A percentile compares a stretch with the other conserved stretches of the same genome.
phyloP scores from a whole-genome alignment of 257 asterid species.

The Linderniella brevidens region DNA sequence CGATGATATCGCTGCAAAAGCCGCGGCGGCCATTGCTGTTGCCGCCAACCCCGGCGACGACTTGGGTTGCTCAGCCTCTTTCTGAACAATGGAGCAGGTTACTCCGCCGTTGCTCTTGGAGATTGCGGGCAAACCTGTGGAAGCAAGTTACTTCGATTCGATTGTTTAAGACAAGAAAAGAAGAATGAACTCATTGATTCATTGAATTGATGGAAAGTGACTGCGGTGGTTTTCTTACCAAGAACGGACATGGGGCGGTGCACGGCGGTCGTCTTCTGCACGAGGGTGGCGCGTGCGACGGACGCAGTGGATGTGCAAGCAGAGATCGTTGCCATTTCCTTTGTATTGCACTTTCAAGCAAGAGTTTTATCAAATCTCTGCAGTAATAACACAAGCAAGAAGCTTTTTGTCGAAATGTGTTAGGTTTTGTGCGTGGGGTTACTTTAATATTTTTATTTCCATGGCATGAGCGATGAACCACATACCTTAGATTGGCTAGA shows the following conservation, averaged over 20 bases:
- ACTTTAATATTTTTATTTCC: no score
- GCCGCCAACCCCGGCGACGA: conserved; percentile 34
- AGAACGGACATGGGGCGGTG: background rate
- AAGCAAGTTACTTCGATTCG: background rate
- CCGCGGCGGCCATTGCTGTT: conserved; percentile 45
- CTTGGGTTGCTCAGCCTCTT: conserved; percentile 18
- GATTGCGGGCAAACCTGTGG: conserved; percentile 48
- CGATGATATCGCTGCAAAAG: conserved; percentile 53
- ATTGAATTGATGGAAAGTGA: background rate
- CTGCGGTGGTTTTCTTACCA: background rate
- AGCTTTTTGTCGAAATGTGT: no score
- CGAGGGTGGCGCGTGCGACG: background rate
- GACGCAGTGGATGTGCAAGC: background rate
- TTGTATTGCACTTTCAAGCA: no score
- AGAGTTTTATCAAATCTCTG: no score
- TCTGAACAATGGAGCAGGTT: conserved; percentile 52
- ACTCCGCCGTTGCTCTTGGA: conserved; percentile 36
- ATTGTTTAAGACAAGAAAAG: no score
- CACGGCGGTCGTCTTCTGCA: background rate
- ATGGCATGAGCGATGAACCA: no score
- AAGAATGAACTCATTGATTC: no score
- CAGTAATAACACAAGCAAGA: no score
- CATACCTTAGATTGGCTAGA: no score
- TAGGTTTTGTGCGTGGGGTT: no score
- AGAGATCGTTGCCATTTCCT: background rate